Conservation (phyloP, 345 rosid genomes). For the Aquilaria sinensis region DNA sequence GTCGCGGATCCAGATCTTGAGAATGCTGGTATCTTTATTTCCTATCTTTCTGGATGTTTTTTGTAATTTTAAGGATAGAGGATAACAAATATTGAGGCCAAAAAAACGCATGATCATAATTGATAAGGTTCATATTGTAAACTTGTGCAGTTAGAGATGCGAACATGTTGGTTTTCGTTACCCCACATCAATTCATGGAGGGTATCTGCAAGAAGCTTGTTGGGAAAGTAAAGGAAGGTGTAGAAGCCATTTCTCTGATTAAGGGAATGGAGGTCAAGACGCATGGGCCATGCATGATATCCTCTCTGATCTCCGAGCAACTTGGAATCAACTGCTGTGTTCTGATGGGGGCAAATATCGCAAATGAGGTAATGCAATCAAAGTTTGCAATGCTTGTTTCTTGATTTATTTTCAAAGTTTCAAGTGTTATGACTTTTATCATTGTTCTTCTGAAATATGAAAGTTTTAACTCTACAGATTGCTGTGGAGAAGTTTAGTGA, state of each 20-base stretch:
- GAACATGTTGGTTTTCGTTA: conserved; percentile 87
- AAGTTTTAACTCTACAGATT: conserved; percentile 40
- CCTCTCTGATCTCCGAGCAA: conserved; percentile 61
- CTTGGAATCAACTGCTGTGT: conserved; percentile 81
- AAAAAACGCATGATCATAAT: background rate
- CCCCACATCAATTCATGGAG: conserved; percentile 92
- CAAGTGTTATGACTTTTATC: background rate
- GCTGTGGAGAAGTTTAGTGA: conserved; percentile 92
- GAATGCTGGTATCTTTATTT: conserved; percentile 57
- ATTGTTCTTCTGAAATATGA: conserved; percentile 1
- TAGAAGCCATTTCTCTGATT: conserved; percentile 81
- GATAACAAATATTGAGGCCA: no score
- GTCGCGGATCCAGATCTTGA: conserved; percentile 87
- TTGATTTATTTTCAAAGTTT: background rate
- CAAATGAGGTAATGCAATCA: conserved; percentile 59
- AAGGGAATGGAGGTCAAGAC: conserved; percentile 96
- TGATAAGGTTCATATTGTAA: background rate
- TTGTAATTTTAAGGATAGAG: no score
- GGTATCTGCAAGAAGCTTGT: conserved; percentile 75
- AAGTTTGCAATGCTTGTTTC: conserved; percentile 1
- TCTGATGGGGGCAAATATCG: conserved; percentile 96
- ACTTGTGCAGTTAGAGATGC: conserved; percentile 66
- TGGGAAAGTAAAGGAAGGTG: conserved; percentile 57
- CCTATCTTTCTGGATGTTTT: conserved; percentile 3
- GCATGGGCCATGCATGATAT: conserved; percentile 97